Evolutionary conservation across 148 eudicot species (phyloP).

Genomic region (Heliamphora exappendiculata): DNA sequence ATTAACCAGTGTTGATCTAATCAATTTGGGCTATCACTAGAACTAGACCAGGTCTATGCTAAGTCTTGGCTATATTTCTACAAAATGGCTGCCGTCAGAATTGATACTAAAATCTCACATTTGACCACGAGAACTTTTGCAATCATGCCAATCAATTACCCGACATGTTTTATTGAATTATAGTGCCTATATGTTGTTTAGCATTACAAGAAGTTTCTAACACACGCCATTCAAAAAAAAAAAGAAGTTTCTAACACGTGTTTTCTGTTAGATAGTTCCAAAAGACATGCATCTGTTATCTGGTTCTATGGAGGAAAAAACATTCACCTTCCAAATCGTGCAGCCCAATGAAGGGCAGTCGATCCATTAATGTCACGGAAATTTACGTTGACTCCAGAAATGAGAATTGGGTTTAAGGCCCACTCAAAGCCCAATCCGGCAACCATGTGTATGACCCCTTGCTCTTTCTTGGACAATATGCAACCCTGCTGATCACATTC

Average conservation of each 20-base stretch:
- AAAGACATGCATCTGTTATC: not conserved
- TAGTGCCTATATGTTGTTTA: not conserved
- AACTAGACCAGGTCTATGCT: too few species aligned
- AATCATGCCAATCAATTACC: not conserved
- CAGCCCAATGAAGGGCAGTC: conserved; percentile 99
- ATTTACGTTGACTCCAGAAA: conserved; percentile 67
- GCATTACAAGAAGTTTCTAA: too few species aligned
- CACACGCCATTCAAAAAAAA: too few species aligned
- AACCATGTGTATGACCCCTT: conserved; percentile 88
- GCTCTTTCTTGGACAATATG: conserved; percentile 74
- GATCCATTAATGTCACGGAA: conserved; percentile 92
- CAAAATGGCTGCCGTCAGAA: not conserved
- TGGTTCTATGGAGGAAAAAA: not conserved
- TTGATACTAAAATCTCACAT: not conserved
- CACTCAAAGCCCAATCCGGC: conserved; percentile 88
- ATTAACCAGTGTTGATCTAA: too few species aligned
- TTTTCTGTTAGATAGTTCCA: not conserved
- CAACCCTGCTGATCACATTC: conserved; percentile 22
- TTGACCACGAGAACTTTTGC: not conserved
- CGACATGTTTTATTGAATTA: not conserved
- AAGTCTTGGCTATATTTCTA: too few species aligned
- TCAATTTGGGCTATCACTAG: too few species aligned
- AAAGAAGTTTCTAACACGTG: too few species aligned
- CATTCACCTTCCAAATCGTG: conserved; percentile 84
- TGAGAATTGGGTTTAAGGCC: conserved; percentile 75